These are phyloP conservation scores for Anthracocystis setariae DNA, from an alignment of 1,284 basidiomycete species.

Conservation along the genomic window DNA sequence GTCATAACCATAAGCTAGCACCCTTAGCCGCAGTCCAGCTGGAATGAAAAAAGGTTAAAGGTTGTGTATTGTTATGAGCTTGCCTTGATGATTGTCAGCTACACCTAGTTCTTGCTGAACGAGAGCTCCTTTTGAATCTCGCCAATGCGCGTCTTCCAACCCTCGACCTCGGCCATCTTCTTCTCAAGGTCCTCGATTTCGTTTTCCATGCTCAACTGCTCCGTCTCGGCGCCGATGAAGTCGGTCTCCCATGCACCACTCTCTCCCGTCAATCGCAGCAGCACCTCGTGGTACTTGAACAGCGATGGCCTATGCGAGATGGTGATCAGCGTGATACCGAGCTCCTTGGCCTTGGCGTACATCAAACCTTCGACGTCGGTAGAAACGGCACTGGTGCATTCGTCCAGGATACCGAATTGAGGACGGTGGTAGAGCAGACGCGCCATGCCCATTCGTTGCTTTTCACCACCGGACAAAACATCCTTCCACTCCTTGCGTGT, in stretches of 20 bases:
- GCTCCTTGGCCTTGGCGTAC: slow-evolving; percentile 92
- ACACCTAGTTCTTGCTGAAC: slow-evolving; percentile 57
- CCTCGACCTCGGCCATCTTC: slow-evolving; percentile 68
- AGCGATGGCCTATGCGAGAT: slow-evolving; percentile 74
- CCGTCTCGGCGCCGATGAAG: slow-evolving; percentile 77
- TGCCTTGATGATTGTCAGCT: not conserved
- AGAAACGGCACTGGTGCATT: slow-evolving; percentile 95
- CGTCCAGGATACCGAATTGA: slow-evolving; percentile 73
- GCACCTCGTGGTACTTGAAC: slow-evolving; percentile 78
- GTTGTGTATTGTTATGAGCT: not conserved
- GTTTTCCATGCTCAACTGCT: slow-evolving; percentile 75
- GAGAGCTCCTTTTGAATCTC: slow-evolving; percentile 69
- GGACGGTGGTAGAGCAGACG: slow-evolving; percentile 86
- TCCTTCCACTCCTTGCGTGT: slow-evolving; percentile 91
- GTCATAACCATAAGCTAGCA: slow-evolving; percentile 32
- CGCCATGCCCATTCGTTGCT: slow-evolving; percentile 74
- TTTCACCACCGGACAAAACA: slow-evolving; percentile 84
- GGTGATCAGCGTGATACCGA: slow-evolving; percentile 90
- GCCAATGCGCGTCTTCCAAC: slow-evolving; percentile 68
- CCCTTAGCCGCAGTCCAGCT: not conserved
- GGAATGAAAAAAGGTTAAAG: not conserved
- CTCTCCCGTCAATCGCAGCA: slow-evolving; percentile 77
- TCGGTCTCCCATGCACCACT: slow-evolving; percentile 78
- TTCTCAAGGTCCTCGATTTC: slow-evolving; percentile 68
- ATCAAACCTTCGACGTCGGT: slow-evolving; percentile 95